Base-by-base conservation (phyloP, 1,139 yeast species). In the Nadsonia commutata region DNA sequence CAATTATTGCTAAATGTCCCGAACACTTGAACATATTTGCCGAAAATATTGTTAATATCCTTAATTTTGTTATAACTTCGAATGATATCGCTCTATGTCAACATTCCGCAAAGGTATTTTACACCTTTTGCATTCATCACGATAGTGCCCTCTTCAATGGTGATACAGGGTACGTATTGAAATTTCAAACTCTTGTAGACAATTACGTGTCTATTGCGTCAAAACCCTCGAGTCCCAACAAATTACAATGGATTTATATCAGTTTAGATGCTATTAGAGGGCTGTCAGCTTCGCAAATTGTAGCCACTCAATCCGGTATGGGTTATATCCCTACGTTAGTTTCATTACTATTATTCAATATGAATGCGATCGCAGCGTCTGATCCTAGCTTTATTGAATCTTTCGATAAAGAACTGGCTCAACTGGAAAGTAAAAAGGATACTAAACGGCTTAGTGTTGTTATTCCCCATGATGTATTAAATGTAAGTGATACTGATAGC, bases 21-120 rank as follows among this genome's bases (percentile, higher is more conserved):
- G 94, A 83, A 48, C 90, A 90, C 57, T 66, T 90, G 57, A 85
- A 83, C 50, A 80, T 86, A 36, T 80, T 85, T 64, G 93, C 95
- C 1, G 68, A 66, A 40, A 56, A 64, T 46, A 60, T 66, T 3
- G 57, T 65, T 20, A 54, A 56, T 7, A 57, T 69, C 17, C 53
- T 80, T 46, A 56, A 57, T 31, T 55, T 61, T 8, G 69, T 77
- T 17, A 53, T 77, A 39, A 54, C 63, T 18, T 64, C 72, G 6
- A 67, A 65, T 17, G 94, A 83, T 53, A 56, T 80, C 42, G 64
- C 74, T 0, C 63, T 80, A 16, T 67, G 74, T 48, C 76, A 78
- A 53, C 67, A 70, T 39, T 70, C 76, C 13, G 45, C 50, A 11
- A 45, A 52, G 37, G 55, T 59, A 43, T 82, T 74, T 53, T 65